Conservation (phyloP, 768 basidiomycete genomes). For the Glaciozyma antarctica region DNA sequence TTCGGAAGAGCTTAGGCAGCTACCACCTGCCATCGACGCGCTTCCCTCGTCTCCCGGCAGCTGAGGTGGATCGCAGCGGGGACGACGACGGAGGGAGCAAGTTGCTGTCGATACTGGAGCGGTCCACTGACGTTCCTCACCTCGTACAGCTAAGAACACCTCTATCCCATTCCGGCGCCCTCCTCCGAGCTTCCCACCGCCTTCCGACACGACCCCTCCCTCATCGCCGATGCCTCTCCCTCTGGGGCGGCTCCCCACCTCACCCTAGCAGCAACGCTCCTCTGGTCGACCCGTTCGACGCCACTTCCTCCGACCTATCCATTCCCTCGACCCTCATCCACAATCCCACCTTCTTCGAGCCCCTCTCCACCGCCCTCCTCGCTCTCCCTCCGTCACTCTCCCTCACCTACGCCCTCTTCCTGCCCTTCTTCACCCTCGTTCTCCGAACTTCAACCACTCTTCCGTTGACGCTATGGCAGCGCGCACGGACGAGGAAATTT, state of each 20-base stretch:
- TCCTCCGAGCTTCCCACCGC: not conserved
- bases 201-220: not conserved
- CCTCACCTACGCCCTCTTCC: slow-evolving; percentile 35
- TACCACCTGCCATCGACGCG: too few relatives aligned
- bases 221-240: slow-evolving; percentile 1
- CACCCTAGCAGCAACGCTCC: not conserved
- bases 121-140: too few relatives aligned
- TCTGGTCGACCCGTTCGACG: not conserved
- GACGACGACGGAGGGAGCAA: too few relatives aligned
- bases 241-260: not conserved
- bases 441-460: slow-evolving; percentile 38
- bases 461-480: slow-evolving; percentile 40
- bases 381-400: slow-evolving; percentile 31
- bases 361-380: slow-evolving; percentile 26
- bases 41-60: too few relatives aligned
- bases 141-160: too few relatives aligned
- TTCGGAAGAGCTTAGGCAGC: too few relatives aligned
- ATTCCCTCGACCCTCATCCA: slow-evolving; percentile 6
- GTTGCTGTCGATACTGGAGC: too few relatives aligned
- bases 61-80: too few relatives aligned
- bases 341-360: slow-evolving; percentile 29
- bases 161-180: too few relatives aligned
- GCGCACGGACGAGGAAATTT: slow-evolving; percentile 31
- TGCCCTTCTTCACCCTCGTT: slow-evolving; percentile 38
- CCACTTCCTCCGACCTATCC: slow-evolving; percentile 1